Base-by-base conservation (phyloP, 345 rosid species). In the Citrus glauca region DNA sequence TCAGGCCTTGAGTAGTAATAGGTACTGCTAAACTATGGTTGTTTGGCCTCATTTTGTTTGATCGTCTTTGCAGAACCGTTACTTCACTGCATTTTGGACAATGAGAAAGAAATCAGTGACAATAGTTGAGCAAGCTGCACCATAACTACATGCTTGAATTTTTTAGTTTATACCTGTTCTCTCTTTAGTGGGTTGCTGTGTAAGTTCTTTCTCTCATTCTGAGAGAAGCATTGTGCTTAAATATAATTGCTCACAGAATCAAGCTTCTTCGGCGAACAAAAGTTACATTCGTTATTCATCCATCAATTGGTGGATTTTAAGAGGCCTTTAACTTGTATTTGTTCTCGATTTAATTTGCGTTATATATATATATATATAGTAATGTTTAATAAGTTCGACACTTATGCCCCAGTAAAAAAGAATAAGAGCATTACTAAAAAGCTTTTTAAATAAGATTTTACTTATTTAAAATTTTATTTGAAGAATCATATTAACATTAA, bases 51-150 rank as follows among this genome's bases (percentile, higher is more conserved):
- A 40, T 53, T 32, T 37, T 71, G 63, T 40, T 25, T 74, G 72
- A 56, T 40, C 42, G 62, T 69, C 7, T 77, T 72, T 84, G 91
- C 91, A 92, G 98, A 94, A 91, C 81, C 91, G 88, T 42, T 92
- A 92, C 84, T 82, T 72, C 72, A 76, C 97, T 33, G 94, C 94
- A 76, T 92, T 94, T 77, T 94, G 97, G 98, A 92, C 94, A 30
- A 89, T 89, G 91, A 88, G 93, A 84, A 92, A 94, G 92, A 86
- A 80, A 79, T 53, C 81, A 6, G 42, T 25, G n/a, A 48, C 73
- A 5, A 33, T 72, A 11, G 76, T 55, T 28, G 67, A 79, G 76
- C 61, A 72, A 35, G 35, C 33, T 16, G 11, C 48, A 50, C 24
- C 30, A 33, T 76, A 53, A 76, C 40, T n/a, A 6, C 50, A 45